A percentile compares a stretch with the other conserved stretches of the same genome.
These are phyloP conservation scores for Cercophora samala DNA, from an alignment of 495 filamentous ascomycete species.

Conservation along the genomic window DNA sequence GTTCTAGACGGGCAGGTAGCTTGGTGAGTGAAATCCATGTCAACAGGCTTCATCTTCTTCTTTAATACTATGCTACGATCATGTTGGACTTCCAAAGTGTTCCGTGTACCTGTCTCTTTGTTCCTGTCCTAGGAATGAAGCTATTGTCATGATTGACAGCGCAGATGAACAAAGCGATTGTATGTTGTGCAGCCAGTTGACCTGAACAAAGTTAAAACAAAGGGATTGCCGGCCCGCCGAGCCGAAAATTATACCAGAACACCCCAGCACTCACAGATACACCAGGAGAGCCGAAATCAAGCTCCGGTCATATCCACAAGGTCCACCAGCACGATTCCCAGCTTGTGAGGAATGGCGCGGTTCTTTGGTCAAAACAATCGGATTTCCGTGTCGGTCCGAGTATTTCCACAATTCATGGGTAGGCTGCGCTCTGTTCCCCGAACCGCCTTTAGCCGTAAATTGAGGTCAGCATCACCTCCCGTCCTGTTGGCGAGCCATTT, in stretches of 20 bases:
- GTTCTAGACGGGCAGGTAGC: neutral
- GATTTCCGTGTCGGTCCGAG: neutral
- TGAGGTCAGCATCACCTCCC: constrained; percentile 3
- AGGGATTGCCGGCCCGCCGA: neutral
- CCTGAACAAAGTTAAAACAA: neutral
- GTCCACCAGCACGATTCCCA: neutral
- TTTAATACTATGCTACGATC: neutral
- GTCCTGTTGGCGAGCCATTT: neutral
- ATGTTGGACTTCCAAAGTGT: neutral
- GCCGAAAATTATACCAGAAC: neutral
- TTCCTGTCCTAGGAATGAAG: neutral
- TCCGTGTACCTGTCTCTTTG: neutral
- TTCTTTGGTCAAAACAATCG: neutral
- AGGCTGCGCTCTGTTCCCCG: constrained; percentile 17
- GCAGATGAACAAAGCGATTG: neutral
- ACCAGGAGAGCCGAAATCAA: neutral
- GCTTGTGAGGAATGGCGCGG: neutral
- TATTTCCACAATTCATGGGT: neutral
- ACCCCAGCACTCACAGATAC: neutral
- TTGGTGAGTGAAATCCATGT: neutral
- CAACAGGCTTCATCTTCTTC: neutral
- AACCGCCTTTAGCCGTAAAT: constrained; percentile 32
- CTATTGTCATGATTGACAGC: neutral
- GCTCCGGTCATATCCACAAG: neutral
- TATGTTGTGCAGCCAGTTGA: neutral